Conservation (phyloP, 2,329 filamentous ascomycete genomes). For the Aureobasidium zeae region DNA sequence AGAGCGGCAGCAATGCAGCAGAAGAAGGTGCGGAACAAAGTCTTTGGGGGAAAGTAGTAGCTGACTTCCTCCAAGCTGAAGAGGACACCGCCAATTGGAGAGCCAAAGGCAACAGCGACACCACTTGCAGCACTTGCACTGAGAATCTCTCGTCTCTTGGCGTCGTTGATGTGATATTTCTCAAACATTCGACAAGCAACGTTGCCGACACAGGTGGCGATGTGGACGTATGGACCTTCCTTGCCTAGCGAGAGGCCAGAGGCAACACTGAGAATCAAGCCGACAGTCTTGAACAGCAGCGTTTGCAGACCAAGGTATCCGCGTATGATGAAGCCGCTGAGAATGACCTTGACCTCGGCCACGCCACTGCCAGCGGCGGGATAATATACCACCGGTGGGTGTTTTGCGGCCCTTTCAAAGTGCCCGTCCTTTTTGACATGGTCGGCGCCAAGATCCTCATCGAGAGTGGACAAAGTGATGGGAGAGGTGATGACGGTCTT, state of each 20-base stretch:
- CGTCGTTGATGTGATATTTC: slow-evolving; percentile 92
- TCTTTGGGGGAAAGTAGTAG: slow-evolving; percentile 97
- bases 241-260: slow-evolving; percentile 92
- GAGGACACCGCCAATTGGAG: slow-evolving; percentile 78
- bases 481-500: slow-evolving; percentile 89
- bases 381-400: slow-evolving; percentile 81
- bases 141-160: slow-evolving; percentile 85
- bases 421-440: slow-evolving; percentile 33
- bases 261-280: slow-evolving; percentile 76
- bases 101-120: slow-evolving; percentile 89
- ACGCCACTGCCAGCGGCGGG: slow-evolving; percentile 93
- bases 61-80: slow-evolving; percentile 93
- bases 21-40: slow-evolving; percentile 93
- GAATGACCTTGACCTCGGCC: slow-evolving; percentile 91
- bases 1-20: slow-evolving; percentile 87
- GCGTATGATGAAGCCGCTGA: slow-evolving; percentile 96
- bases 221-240: slow-evolving; percentile 94
- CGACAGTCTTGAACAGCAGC: slow-evolving; percentile 72
- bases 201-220: slow-evolving; percentile 89
- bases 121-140: slow-evolving; percentile 86
- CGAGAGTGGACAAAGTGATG: slow-evolving; percentile 75
- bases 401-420: slow-evolving; percentile 31
- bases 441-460: slow-evolving; percentile 72
- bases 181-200: slow-evolving; percentile 87
- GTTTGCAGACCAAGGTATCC: slow-evolving; percentile 88